Evolutionary conservation across 2,329 filamentous ascomycete genomes (phyloP), one percentile per base, ranked within the genome.

Genomic region (Fusarium temperatum): DNA sequence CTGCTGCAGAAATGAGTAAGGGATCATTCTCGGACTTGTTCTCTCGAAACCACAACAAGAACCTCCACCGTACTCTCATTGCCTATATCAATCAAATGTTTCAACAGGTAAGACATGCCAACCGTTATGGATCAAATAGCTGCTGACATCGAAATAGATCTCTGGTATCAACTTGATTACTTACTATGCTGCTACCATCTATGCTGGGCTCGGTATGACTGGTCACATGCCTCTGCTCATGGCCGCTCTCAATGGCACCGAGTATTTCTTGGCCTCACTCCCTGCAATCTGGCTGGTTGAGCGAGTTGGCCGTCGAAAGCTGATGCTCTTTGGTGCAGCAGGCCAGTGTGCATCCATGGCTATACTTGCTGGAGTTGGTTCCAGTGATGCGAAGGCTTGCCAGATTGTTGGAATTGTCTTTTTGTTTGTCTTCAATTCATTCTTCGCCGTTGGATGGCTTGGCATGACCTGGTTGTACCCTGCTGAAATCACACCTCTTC

Each of bases 321-420:
- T 94, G 68, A 94, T 95, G 91, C 82, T 94, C 24, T 89, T 93
- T 71, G 92, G 92, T 60, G 89, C 89, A 42, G 78, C 87, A 4
- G 90, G 90, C 67, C 90, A 92, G 79, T 89, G 88, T 3, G 84
- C 82, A 3, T 85, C 89, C 58, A 94, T 94, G 92, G 87, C 90
- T 5, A 86, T 94, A 42, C 84, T 90, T 42, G 84, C 87, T 0
- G 85, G 86, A 39, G 83, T 92, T 64, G 90, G 89, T 71, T 86
- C 66, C 85, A 87, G 65, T 55, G 76, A 81, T 8, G 81, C 85
- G 74, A 85, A 72, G 81, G 84, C 57, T 80, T 90, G 81, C 45
- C 90, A 89, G 50, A 88, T 90, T 44, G 88, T 85, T 2, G 90
- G 89, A 18, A 89, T 92, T 24, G 89, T 90, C 74, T 92, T 92